These are phyloP conservation scores for Epichloe sp. DNA, from an alignment of 2,329 filamentous ascomycete species.

Conservation along the genomic window DNA sequence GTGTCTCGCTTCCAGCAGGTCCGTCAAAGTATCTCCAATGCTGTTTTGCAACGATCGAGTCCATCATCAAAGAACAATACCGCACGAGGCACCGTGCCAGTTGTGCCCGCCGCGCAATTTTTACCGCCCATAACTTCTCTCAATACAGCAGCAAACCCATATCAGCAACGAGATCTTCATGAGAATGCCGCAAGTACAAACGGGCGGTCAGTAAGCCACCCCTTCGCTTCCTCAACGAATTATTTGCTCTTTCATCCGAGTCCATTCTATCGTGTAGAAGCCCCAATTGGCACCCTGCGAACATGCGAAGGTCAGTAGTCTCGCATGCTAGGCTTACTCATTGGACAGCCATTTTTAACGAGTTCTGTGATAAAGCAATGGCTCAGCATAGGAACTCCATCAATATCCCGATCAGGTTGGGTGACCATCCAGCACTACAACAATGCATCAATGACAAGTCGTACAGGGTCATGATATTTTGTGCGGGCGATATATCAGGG, in stretches of 20 bases:
- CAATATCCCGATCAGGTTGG: constrained; percentile 29
- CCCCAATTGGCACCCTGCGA: constrained; percentile 49
- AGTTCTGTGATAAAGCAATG: constrained; percentile 30
- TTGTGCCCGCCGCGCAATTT: constrained; percentile 3
- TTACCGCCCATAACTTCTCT: constrained; percentile 11
- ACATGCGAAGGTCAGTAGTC: constrained; percentile 56
- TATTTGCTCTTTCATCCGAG: constrained; percentile 47
- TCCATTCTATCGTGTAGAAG: constrained; percentile 68
- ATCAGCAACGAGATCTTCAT: constrained; percentile 8
- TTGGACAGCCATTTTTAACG: constrained; percentile 14
- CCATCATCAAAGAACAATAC: constrained; percentile 11
- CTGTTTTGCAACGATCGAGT: constrained; percentile 16
- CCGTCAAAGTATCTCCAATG: constrained; percentile 27
- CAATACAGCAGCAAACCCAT: constrained; percentile 5
- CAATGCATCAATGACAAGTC: constrained; percentile 47
- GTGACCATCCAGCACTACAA: constrained; percentile 38
- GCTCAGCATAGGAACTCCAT: constrained; percentile 39
- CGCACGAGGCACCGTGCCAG: constrained; percentile 1
- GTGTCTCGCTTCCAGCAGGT: constrained; percentile 29
- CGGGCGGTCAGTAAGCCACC: constrained; percentile 9
- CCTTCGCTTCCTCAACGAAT: constrained; percentile 9
- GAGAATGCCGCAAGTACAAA: constrained; percentile 7
- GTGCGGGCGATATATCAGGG: constrained; percentile 50
- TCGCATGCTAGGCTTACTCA: constrained; percentile 10
- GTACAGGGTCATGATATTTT: constrained; percentile 71